phyloP scores from a whole-genome alignment of 148 eudicot species.

The Spergularia bocconei region DNA sequence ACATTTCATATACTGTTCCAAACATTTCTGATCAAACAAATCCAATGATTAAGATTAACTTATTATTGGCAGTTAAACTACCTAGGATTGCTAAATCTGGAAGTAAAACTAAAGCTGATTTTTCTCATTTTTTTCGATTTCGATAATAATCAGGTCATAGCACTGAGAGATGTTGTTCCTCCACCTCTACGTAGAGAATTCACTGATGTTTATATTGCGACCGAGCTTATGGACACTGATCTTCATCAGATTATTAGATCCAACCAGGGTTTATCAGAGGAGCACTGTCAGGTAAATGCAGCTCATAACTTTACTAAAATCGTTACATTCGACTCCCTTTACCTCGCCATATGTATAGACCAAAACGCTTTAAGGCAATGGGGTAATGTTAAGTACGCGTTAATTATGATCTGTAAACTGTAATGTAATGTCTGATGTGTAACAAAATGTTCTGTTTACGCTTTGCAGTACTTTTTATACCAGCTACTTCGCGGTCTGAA shows the following conservation, averaged over 20 bases:
- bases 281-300: constrained; percentile 78
- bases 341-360: too few relatives aligned
- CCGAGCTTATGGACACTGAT: constrained; percentile 92
- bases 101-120: too few relatives aligned
- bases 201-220: constrained; percentile 79
- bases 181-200: constrained; percentile 78
- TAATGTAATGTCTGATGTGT: background rate
- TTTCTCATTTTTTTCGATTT: background rate
- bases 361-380: too few relatives aligned
- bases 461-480: constrained; percentile 86
- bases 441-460: constrained; percentile 6
- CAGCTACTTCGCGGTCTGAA: constrained; percentile 85
- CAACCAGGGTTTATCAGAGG: constrained; percentile 79
- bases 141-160: constrained; percentile 52
- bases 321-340: background rate
- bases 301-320: background rate
- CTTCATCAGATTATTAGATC: constrained; percentile 96
- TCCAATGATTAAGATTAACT: too few relatives aligned
- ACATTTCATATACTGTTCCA: too few relatives aligned
- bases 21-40: too few relatives aligned
- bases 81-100: too few relatives aligned
- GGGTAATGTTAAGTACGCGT: too few relatives aligned
- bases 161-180: constrained; percentile 74
- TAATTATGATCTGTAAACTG: background rate
- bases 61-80: too few relatives aligned